Conservation (phyloP, 768 basidiomycete species). For the Macrolepiota dolichaula region DNA sequence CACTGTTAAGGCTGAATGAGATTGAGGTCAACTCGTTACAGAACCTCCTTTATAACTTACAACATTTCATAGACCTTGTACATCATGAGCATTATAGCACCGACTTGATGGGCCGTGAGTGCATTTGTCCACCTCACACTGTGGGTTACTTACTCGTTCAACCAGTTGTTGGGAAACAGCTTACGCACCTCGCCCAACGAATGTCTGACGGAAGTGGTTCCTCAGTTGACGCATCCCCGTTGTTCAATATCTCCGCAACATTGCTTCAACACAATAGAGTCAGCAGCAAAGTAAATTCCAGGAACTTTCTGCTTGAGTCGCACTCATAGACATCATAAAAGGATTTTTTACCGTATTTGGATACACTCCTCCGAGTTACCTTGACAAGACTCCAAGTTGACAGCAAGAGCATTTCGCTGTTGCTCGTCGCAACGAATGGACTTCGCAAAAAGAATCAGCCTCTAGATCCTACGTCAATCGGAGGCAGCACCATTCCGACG, state of each 20-base stretch:
- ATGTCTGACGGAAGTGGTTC: conserved; percentile 51
- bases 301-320: background rate
- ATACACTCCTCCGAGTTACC: conserved; percentile 54
- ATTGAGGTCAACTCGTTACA: conserved; percentile 49
- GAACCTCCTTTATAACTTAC: conserved; percentile 53
- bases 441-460: conserved; percentile 35
- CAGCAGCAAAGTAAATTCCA: conserved; percentile 44
- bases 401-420: conserved; percentile 35
- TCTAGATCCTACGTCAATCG: conserved; percentile 18
- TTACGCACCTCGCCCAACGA: conserved; percentile 52
- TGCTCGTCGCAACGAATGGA: conserved; percentile 46
- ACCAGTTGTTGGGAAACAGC: conserved; percentile 54
- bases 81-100: conserved; percentile 49
- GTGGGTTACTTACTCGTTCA: background rate
- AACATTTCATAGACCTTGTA: conserved; percentile 54
- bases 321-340: conserved; percentile 20
- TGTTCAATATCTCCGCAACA: conserved; percentile 47
- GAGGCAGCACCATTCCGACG: conserved; percentile 33
- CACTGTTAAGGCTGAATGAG: conserved; percentile 44
- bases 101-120: conserved; percentile 57
- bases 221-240: conserved; percentile 50
- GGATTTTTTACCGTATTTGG: conserved; percentile 60
- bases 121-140: background rate
- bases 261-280: conserved; percentile 61
- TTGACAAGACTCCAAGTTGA: conserved; percentile 49